Base-by-base conservation (phyloP, 768 basidiomycete genomes). In the Pleurotus eryngii region DNA sequence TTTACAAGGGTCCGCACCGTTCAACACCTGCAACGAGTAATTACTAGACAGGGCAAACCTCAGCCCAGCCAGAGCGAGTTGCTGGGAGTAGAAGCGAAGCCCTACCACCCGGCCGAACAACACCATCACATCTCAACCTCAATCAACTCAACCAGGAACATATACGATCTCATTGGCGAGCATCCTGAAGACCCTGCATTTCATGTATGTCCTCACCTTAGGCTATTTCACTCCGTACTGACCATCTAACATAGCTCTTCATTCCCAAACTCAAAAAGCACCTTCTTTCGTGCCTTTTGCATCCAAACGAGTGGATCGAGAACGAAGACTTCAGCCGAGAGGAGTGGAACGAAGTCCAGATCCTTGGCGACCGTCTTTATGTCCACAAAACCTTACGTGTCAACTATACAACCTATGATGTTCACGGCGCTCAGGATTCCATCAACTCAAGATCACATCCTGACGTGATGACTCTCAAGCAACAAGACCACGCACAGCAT, bases 401-500 rank as follows among this genome's bases (percentile, higher is more conserved):
- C 30, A 71, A 71, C 38, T 72, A 70, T 22, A 72, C 70, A 0
- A 68, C 62, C 0, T 72, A 70, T 15, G 64, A 72, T 26, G 58
- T 71, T 5, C 49, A 55, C 5, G 65, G 69, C 1, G 57, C 57
- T 4, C 72, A 76, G 58, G 74, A 79, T 53, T 49, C 61, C 0
- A 57, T 76, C 43, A 72, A 74, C 30, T 64, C 67, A 3, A 27
- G 55, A 0, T 67, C 62, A 0, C 66, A 72, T 17, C 26, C 64
- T 0, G 63, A 76, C 14, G 39, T 77, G 9, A 73, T 63, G 57
- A 61, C 64, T 3, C 54, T 14, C 0, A 24, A 24, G 24, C 24
- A 24, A 24, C 24, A 24, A 24, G 53, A 48, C 0, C 12, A 55
- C 17, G 59, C 67, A 9, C 61, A 51, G 8, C 2, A 64, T 46